Percentiles rank a stretch among this genome's conserved stretches.
phyloP scores from a whole-genome alignment of 2,329 filamentous ascomycete species.

The Cladophialophora exuberans region DNA sequence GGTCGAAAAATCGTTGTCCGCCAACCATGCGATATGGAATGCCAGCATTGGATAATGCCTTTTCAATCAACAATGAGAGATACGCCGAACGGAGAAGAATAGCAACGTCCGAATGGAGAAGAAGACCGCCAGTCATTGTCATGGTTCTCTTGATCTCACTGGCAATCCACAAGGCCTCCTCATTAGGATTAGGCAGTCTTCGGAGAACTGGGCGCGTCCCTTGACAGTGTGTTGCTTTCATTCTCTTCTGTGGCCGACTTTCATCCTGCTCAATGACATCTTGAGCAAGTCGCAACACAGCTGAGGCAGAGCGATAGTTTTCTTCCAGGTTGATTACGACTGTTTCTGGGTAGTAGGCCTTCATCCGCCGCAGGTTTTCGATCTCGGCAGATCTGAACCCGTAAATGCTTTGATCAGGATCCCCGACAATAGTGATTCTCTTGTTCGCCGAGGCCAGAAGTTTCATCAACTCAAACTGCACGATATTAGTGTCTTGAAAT shows the following conservation, averaged over 20 bases:
- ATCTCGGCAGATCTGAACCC: constrained; percentile 93
- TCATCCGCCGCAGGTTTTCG: constrained; percentile 79
- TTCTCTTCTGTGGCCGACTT: constrained; percentile 74
- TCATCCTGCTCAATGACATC: constrained; percentile 89
- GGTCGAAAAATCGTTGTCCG: constrained; percentile 88
- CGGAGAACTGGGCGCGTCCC: constrained; percentile 82
- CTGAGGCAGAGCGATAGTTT: constrained; percentile 90
- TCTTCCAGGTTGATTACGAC: constrained; percentile 85
- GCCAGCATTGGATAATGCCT: constrained; percentile 75
- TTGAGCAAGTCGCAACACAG: constrained; percentile 78
- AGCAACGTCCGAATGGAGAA: constrained; percentile 77
- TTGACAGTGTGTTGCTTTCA: constrained; percentile 78
- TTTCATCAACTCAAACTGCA: constrained; percentile 93
- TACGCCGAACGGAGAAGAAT: constrained; percentile 84
- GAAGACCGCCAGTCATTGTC: constrained; percentile 71
- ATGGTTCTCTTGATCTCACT: constrained; percentile 75
- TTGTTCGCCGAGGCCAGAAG: constrained; percentile 73
- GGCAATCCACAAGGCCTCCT: constrained; percentile 87
- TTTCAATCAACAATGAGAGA: constrained; percentile 84
- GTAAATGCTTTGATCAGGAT: constrained; percentile 98
- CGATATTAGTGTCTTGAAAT: constrained; percentile 94
- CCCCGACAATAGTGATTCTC: constrained; percentile 91
- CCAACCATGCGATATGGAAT: constrained; percentile 92
- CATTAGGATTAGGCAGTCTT: constrained; percentile 67
- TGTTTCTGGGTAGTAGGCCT: constrained; percentile 74